Conservation (phyloP, 2,329 filamentous ascomycete genomes). For the Chalara sp. region DNA sequence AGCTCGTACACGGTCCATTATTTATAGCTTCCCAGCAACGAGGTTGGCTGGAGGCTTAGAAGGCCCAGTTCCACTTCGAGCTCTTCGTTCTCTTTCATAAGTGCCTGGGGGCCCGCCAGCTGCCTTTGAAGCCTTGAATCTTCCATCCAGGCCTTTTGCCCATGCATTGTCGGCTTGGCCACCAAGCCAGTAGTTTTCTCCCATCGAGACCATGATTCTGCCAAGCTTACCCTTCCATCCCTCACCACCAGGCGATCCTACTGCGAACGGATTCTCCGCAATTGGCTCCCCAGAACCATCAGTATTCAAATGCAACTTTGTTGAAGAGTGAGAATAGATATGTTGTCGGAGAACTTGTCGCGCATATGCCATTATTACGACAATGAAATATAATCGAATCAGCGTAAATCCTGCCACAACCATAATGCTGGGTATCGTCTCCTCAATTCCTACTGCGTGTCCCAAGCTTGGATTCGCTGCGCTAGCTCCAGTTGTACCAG, state of each 20-base stretch:
- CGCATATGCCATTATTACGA: slow-evolving; percentile 79
- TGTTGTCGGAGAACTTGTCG: slow-evolving; percentile 68
- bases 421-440: slow-evolving; percentile 68
- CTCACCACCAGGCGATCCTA: slow-evolving; percentile 63
- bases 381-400: slow-evolving; percentile 73
- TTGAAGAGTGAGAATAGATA: slow-evolving; percentile 40
- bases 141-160: slow-evolving; percentile 55
- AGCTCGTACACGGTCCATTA: too few species aligned
- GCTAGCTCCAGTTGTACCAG: slow-evolving; percentile 28
- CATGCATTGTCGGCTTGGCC: slow-evolving; percentile 58
- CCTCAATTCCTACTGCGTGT: slow-evolving; percentile 58
- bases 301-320: slow-evolving; percentile 25
- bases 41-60: slow-evolving; percentile 20
- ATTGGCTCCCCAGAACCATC: slow-evolving; percentile 35
- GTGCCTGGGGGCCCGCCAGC: slow-evolving; percentile 32
- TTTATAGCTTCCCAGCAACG: slow-evolving; percentile 11
- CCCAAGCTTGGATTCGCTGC: slow-evolving; percentile 43
- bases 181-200: slow-evolving; percentile 76
- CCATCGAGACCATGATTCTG: slow-evolving; percentile 68
- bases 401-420: slow-evolving; percentile 69
- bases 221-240: slow-evolving; percentile 76
- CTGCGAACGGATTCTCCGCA: slow-evolving; percentile 63
- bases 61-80: slow-evolving; percentile 33
- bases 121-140: slow-evolving; percentile 44
- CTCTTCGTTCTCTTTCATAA: slow-evolving; percentile 36